Percentiles rank a stretch among this genome's conserved stretches.
Conservation (phyloP, 2,329 filamentous ascomycete species). For the Trematosphaeria pertusa region DNA sequence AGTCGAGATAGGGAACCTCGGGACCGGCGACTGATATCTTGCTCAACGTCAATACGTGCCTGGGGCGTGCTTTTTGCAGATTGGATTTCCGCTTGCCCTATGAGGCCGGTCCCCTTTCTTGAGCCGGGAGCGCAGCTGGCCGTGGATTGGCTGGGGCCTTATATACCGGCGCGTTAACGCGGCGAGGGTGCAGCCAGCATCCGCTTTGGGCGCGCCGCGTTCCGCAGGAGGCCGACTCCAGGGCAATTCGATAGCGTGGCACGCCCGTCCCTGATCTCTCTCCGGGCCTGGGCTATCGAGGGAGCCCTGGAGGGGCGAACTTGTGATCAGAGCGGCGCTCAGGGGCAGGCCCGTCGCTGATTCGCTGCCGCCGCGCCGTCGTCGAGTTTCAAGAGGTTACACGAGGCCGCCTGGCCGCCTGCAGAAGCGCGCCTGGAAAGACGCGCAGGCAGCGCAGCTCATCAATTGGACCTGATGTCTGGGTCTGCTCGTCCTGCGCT, state of each 20-base stretch:
- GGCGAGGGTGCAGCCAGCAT: constrained; percentile 3
- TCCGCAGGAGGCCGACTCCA: too few relatives aligned
- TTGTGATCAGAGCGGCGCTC: too few relatives aligned
- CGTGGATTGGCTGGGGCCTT: neutral
- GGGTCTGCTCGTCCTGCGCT: neutral
- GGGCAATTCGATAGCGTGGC: constrained; percentile 8
- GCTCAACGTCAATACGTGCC: too few relatives aligned
- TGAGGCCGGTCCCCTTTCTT: neutral
- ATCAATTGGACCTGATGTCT: too few relatives aligned
- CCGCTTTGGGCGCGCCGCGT: constrained; percentile 3
- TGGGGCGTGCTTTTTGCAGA: neutral
- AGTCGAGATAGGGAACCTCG: too few relatives aligned
- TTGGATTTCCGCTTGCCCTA: neutral
- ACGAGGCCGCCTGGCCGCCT: too few relatives aligned
- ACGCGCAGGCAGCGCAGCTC: neutral
- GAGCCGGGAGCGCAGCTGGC: too few relatives aligned
- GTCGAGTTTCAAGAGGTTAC: constrained; percentile 8
- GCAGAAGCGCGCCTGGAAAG: too few relatives aligned
- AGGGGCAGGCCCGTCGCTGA: neutral
- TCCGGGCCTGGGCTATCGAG: neutral
- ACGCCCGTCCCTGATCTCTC: constrained; percentile 6
- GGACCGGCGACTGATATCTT: too few relatives aligned
- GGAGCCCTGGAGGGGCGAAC: neutral
- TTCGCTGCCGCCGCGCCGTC: neutral
- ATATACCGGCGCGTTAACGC: constrained; percentile 14